These are phyloP conservation scores for Cunninghamia lanceolata DNA, from an alignment of 75 land plant genomes.

Conservation along the genomic window DNA sequence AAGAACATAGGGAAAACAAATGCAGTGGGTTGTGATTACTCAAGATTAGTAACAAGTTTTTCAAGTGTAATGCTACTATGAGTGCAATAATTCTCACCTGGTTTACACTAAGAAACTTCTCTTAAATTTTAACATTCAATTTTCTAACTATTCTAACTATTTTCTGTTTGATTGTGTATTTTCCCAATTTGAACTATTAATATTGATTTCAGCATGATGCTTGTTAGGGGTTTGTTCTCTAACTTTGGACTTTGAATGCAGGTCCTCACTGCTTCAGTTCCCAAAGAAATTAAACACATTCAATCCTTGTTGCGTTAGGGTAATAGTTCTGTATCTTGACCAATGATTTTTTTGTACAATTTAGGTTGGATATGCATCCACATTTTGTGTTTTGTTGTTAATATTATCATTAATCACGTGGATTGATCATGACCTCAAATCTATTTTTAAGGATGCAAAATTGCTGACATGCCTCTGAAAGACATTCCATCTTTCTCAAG, in stretches of 20 bases:
- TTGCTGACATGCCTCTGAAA: background rate
- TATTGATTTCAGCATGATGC: background rate
- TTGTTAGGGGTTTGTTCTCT: background rate
- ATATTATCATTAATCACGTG: background rate
- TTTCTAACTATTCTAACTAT: background rate
- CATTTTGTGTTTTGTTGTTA: background rate
- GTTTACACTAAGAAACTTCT: background rate
- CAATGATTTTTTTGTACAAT: background rate
- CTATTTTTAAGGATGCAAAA: background rate
- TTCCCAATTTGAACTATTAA: background rate
- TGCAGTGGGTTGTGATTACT: too few relatives aligned
- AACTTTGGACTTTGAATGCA: slow-evolving; percentile 8
- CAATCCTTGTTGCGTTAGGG: slow-evolving; percentile 26
- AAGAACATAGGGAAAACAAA: too few relatives aligned
- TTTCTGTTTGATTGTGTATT: background rate
- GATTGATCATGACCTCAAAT: background rate
- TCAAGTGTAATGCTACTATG: too few relatives aligned
- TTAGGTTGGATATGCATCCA: background rate
- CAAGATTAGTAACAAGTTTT: too few relatives aligned
- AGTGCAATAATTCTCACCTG: background rate
- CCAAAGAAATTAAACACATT: slow-evolving; percentile 58
- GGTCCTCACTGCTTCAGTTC: slow-evolving; percentile 73
- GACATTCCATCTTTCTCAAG: background rate
- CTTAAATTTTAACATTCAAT: background rate
- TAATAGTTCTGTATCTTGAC: background rate